Conservation (phyloP, 2,329 filamentous ascomycete species). For the Dactylellina drechsleri region DNA sequence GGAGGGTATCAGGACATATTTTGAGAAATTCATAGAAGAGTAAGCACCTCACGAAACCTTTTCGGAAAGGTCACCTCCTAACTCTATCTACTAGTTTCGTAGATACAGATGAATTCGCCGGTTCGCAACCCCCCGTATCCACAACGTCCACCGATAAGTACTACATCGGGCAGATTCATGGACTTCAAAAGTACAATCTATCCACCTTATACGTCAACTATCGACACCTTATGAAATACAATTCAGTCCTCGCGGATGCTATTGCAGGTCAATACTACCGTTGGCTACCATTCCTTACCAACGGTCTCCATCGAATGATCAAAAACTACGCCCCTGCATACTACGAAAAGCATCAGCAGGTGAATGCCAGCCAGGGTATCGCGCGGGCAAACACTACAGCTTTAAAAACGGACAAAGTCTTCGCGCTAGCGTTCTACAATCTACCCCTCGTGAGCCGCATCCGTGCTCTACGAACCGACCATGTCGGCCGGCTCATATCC, state of each 20-base stretch:
- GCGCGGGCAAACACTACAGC: slow-evolving; percentile 71
- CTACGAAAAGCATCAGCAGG: slow-evolving; percentile 65
- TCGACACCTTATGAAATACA: slow-evolving; percentile 77
- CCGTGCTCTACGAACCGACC: slow-evolving; percentile 83
- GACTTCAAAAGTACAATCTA: slow-evolving; percentile 77
- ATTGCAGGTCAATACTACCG: slow-evolving; percentile 93
- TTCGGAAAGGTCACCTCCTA: neutral
- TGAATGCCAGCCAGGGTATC: slow-evolving; percentile 47
- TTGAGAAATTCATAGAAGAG: slow-evolving; percentile 83
- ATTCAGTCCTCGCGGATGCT: slow-evolving; percentile 83
- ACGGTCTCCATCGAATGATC: slow-evolving; percentile 90
- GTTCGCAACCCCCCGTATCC: slow-evolving; percentile 47
- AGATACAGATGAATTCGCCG: slow-evolving; percentile 73
- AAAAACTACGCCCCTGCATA: slow-evolving; percentile 94
- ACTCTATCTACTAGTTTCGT: slow-evolving; percentile 67
- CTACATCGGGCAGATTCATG: slow-evolving; percentile 84
- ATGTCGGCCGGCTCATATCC: slow-evolving; percentile 91
- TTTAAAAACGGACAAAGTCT: slow-evolving; percentile 89
- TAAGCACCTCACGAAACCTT: slow-evolving; percentile 61
- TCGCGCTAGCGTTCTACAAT: slow-evolving; percentile 92
- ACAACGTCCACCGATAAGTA: slow-evolving; percentile 78
- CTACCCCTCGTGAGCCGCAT: slow-evolving; percentile 86
- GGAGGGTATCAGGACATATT: slow-evolving; percentile 77
- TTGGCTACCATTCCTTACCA: slow-evolving; percentile 89
- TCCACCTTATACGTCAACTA: slow-evolving; percentile 89